Conservation (phyloP, 2,329 filamentous ascomycete species). For the Epichloe uncinata region DNA sequence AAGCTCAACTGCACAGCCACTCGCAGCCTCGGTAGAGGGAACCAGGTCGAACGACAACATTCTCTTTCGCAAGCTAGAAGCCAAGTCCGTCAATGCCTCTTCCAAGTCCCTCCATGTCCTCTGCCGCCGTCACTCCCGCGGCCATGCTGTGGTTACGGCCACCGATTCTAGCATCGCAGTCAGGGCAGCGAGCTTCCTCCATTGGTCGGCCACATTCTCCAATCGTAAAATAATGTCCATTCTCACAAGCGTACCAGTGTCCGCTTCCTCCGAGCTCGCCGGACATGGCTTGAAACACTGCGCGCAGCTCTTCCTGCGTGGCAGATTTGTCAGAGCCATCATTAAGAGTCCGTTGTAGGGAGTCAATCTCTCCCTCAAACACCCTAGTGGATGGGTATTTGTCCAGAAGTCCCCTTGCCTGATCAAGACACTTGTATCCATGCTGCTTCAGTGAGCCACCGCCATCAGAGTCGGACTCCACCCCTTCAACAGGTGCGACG, state of each 20-base stretch:
- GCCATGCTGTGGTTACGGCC: constrained; percentile 36
- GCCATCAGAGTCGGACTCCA: not conserved
- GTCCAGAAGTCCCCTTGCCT: not conserved
- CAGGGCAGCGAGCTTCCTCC: constrained; percentile 44
- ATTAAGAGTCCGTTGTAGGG: not conserved
- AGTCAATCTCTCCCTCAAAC: not conserved
- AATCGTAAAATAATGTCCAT: constrained; percentile 48
- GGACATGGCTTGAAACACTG: constrained; percentile 38
- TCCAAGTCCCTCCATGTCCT: constrained; percentile 6
- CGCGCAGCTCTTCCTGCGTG: constrained; percentile 35
- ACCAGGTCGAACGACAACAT: not conserved
- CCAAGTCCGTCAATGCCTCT: not conserved
- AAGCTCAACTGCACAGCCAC: too few relatives aligned
- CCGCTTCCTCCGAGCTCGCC: constrained; percentile 37
- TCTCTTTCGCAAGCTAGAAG: not conserved
- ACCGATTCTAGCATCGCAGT: constrained; percentile 45
- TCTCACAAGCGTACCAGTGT: constrained; percentile 47
- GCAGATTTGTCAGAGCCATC: constrained; percentile 35
- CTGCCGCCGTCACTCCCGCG: constrained; percentile 37
- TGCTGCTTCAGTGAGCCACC: not conserved
- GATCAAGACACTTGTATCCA: not conserved
- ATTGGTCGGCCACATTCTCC: constrained; percentile 56
- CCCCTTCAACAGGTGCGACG: not conserved
- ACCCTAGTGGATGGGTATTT: not conserved
- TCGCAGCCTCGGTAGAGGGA: too few relatives aligned